Percentiles rank a stretch among this genome's conserved stretches.
These are phyloP conservation scores for Syzygium malaccense DNA, from an alignment of 441 rosid genomes.

Conservation along the genomic window DNA sequence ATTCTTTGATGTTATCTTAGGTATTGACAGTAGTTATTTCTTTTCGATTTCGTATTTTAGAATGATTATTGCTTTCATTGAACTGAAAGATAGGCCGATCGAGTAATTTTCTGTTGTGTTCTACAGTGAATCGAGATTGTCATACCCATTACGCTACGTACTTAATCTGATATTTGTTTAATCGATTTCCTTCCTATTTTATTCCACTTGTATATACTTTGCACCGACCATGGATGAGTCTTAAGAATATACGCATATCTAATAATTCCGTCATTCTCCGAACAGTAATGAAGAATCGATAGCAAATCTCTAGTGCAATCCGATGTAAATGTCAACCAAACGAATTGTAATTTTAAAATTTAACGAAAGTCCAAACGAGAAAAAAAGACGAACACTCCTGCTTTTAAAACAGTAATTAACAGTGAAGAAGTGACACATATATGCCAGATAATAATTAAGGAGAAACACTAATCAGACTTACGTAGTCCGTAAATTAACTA, in stretches of 20 bases:
- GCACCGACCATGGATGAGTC: background rate
- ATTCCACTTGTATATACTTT: background rate
- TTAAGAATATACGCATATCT: background rate
- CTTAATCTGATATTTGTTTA: background rate
- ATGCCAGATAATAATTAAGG: background rate
- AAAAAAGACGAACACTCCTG: background rate
- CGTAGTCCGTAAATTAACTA: background rate
- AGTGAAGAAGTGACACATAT: background rate
- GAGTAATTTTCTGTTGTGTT: background rate
- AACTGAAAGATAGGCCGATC: background rate
- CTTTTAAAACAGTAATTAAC: background rate
- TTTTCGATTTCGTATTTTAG: background rate
- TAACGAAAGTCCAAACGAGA: background rate
- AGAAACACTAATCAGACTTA: background rate
- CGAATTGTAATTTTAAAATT: background rate
- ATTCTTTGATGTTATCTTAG: background rate
- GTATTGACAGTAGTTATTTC: background rate
- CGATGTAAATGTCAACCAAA: background rate
- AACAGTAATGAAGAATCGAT: background rate
- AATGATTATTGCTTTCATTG: background rate
- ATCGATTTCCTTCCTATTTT: background rate
- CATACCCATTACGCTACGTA: background rate
- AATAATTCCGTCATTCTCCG: background rate
- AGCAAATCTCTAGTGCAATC: background rate
- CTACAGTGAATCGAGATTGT: background rate